phyloP scores from a whole-genome alignment of 2,329 filamentous ascomycete species.

The Chaetomiaceae sp. region DNA sequence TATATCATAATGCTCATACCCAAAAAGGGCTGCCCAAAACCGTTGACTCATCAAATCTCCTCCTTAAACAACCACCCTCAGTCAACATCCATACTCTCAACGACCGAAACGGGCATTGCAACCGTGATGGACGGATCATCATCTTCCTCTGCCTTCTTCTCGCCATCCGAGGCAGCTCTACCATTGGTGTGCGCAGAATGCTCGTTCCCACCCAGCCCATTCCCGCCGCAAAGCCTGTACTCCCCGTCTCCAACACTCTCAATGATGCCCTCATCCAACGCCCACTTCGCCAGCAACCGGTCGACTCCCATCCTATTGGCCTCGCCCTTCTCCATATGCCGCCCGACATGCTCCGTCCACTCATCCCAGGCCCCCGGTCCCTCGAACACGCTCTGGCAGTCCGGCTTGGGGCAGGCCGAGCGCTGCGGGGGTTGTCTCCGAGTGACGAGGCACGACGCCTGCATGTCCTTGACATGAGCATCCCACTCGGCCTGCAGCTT shows the following conservation, averaged over 20 bases:
- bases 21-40: not conserved
- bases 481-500: conserved; percentile 62
- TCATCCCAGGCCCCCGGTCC: conserved; percentile 78
- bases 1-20: no score
- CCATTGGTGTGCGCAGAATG: not conserved
- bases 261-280: conserved; percentile 60
- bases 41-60: not conserved
- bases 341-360: conserved; percentile 86
- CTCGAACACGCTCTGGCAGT: conserved; percentile 67
- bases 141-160: conserved; percentile 22
- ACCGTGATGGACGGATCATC: conserved; percentile 24
- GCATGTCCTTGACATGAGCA: conserved; percentile 63
- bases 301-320: conserved; percentile 55
- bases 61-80: not conserved
- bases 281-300: conserved; percentile 55
- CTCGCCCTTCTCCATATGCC: conserved; percentile 77
- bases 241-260: conserved; percentile 52
- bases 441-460: conserved; percentile 66
- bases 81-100: no score
- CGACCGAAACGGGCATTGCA: no score
- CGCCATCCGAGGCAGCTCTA: conserved; percentile 19
- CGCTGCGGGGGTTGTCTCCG: conserved; percentile 65
- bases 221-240: conserved; percentile 49
- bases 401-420: conserved; percentile 66
- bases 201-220: conserved; percentile 28